A percentile compares a stretch with the other conserved stretches of the same genome.
Conservation (phyloP, 2,329 filamentous ascomycete genomes). For the Emergomyces africanus region DNA sequence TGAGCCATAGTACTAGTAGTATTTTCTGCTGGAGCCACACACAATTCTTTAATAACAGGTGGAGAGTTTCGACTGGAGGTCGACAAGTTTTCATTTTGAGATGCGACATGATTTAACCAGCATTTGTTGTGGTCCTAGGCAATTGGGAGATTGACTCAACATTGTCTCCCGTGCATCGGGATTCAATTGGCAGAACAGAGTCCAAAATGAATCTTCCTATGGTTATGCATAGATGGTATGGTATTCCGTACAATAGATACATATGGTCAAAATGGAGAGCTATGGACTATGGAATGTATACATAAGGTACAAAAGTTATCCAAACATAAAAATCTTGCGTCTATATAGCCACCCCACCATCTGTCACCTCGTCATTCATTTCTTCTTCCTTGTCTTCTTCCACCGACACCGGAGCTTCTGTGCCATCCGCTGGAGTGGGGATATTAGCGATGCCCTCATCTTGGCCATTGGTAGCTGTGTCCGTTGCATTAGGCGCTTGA, state of each 20-base stretch:
- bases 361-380: too few species aligned
- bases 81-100: not conserved
- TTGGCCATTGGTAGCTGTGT: not conserved
- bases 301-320: not conserved
- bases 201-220: not conserved
- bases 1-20: too few species aligned
- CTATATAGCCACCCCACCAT: not conserved
- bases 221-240: too few species aligned
- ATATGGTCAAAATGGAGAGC: not conserved
- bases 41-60: too few species aligned
- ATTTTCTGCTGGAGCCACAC: too few species aligned
- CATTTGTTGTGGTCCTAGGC: not conserved
- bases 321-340: too few species aligned
- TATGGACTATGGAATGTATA: not conserved
- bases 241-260: not conserved
- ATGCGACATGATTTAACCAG: not conserved
- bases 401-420: not conserved
- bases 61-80: not conserved
- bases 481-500: not conserved
- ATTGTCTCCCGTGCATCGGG: not conserved
- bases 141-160: not conserved
- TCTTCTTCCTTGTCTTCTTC: not conserved
- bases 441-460: slow-evolving; percentile 1
- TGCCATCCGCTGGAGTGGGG: not conserved
- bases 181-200: not conserved